phyloP scores from a whole-genome alignment of 2,329 filamentous ascomycete species.

The Madurella fahalii region DNA sequence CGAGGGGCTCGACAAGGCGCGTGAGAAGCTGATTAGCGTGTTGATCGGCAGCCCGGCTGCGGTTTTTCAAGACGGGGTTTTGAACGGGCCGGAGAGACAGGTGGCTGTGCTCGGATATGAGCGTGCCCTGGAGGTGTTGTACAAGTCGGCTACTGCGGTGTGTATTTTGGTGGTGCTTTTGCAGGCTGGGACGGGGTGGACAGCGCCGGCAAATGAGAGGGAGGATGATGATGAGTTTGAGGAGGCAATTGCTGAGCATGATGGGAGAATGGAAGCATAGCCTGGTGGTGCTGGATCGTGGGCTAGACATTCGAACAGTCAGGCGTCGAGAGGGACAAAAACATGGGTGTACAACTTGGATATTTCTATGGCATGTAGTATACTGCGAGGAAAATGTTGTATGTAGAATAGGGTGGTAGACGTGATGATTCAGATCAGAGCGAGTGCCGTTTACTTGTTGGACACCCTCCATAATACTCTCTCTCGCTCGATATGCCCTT shows the following conservation, averaged over 20 bases:
- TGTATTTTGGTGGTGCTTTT: conserved; percentile 41
- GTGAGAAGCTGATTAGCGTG: conserved; percentile 40
- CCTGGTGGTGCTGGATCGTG: background rate
- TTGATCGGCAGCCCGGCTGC: conserved; percentile 50
- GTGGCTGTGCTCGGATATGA: conserved; percentile 49
- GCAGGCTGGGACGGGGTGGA: conserved; percentile 51
- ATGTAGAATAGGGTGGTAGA: too few species aligned
- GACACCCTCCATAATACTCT: too few species aligned
- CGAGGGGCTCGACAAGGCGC: conserved; percentile 30
- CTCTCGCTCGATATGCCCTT: too few species aligned
- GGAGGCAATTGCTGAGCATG: conserved; percentile 33
- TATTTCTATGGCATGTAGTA: too few species aligned
- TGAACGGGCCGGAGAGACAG: conserved; percentile 38
- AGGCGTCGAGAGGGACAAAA: too few species aligned
- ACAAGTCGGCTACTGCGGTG: conserved; percentile 44
- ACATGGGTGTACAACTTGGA: too few species aligned
- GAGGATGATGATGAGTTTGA: conserved; percentile 43
- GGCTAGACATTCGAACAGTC: too few species aligned
- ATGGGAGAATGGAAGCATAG: conserved; percentile 31
- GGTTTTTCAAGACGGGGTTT: conserved; percentile 43
- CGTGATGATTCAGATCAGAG: too few species aligned
- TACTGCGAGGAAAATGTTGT: too few species aligned
- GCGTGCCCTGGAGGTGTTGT: conserved; percentile 42
- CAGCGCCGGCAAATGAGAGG: conserved; percentile 45
- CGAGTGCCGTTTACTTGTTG: too few species aligned